Evolutionary conservation across 768 basidiomycete species (phyloP).

Genomic region (Amanita muscaria): DNA sequence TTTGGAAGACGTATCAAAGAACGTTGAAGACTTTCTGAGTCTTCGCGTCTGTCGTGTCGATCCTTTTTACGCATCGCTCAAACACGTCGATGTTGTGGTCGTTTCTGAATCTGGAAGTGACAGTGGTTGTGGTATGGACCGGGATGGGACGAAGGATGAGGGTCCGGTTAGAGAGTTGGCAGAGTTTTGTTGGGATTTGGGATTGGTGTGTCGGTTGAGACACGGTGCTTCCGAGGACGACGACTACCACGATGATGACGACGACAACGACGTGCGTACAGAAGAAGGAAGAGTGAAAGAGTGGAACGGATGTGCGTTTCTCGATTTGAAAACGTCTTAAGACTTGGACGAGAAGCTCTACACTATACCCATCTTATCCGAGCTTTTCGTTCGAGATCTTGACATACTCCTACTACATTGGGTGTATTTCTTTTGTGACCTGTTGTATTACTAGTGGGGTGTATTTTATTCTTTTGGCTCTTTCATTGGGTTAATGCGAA

Average conservation of each 20-base stretch:
- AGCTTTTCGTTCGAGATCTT: too few relatives aligned
- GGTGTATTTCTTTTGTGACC: too few relatives aligned
- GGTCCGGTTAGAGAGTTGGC: slow-evolving; percentile 37
- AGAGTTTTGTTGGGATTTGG: slow-evolving; percentile 41
- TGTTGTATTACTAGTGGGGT: too few relatives aligned
- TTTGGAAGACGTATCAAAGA: slow-evolving; percentile 49
- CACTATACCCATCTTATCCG: too few relatives aligned
- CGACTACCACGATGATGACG: not conserved
- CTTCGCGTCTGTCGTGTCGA: slow-evolving; percentile 25
- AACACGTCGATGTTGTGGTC: not conserved
- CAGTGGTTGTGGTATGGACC: not conserved
- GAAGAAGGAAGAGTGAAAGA: not conserved
- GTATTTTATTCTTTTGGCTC: too few relatives aligned
- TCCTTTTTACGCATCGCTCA: slow-evolving; percentile 26
- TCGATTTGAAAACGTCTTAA: too few relatives aligned
- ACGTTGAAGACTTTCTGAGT: slow-evolving; percentile 47
- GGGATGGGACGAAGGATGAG: slow-evolving; percentile 14
- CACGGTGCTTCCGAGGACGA: slow-evolving; percentile 8
- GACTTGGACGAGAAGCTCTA: too few relatives aligned
- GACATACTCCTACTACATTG: too few relatives aligned
- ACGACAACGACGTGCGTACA: slow-evolving; percentile 8
- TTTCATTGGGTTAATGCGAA: too few relatives aligned
- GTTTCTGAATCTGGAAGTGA: not conserved
- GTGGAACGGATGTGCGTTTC: not conserved
- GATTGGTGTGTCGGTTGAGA: slow-evolving; percentile 25